These are phyloP conservation scores for Alternaria conjuncta DNA, from an alignment of 2,329 filamentous ascomycete genomes.

Conservation along the genomic window DNA sequence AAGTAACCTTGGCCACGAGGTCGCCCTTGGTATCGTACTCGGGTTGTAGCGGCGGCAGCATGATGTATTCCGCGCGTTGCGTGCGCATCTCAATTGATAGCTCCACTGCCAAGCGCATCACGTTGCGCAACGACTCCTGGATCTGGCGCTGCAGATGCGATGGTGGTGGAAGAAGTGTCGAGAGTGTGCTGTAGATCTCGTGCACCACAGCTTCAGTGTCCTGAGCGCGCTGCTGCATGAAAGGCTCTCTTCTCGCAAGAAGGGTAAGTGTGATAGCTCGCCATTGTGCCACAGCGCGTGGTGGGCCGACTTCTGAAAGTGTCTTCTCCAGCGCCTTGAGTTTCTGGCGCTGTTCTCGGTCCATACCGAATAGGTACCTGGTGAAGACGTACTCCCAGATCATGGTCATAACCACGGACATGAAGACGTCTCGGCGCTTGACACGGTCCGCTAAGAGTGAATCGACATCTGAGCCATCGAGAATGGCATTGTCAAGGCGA, in stretches of 20 bases:
- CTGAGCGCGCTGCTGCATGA: conserved; percentile 79
- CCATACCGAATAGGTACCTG: conserved; percentile 97
- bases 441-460: conserved; percentile 86
- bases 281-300: conserved; percentile 93
- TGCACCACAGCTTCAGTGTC: conserved; percentile 97
- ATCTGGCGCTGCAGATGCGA: conserved; percentile 80
- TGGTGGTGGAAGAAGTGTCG: conserved; percentile 85
- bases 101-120: conserved; percentile 86
- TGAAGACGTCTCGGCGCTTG: conserved; percentile 89
- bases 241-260: conserved; percentile 79
- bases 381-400: conserved; percentile 99
- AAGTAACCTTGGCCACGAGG: conserved; percentile 82
- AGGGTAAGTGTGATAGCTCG: conserved; percentile 93
- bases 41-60: conserved; percentile 92
- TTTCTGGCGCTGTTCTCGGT: conserved; percentile 95
- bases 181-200: conserved; percentile 84
- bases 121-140: conserved; percentile 81
- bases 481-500: conserved; percentile 88
- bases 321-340: conserved; percentile 95
- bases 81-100: conserved; percentile 97
- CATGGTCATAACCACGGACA: conserved; percentile 99
- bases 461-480: conserved; percentile 94
- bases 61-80: conserved; percentile 96
- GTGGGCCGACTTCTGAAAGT: conserved; percentile 81
- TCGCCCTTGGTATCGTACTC: conserved; percentile 95